Evolutionary conservation across 345 rosid genomes (phyloP), one percentile per base, ranked within the genome.

Genomic region (Aegle marmelos): DNA sequence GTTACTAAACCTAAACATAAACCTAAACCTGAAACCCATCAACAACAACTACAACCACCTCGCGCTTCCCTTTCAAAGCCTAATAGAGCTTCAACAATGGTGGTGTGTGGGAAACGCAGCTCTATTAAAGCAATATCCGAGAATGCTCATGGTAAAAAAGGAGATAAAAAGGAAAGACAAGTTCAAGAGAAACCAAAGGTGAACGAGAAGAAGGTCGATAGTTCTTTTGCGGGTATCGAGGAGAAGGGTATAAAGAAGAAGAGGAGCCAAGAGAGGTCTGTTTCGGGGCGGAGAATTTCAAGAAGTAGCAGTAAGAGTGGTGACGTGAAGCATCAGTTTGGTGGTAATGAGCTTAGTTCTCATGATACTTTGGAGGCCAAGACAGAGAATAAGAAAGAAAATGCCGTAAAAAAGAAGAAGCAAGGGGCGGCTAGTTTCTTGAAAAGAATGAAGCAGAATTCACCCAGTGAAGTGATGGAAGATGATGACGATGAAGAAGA

Each of bases 311-410:
- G 62, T 30, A 83, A 72, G 77, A 78, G 68, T 33, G 84, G 68
- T 68, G 88, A 81, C 31, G 28, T 37, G 16, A 77, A 81, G 74
- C 90, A 79, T 62, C 78, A 68, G 31, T 81, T 76, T 31, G 90
- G 92, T 4, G 86, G 85, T 8, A 87, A 89, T 66, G 92, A 86
- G 82, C 83, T 87, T 25, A 87, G 92, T 37, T 89, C 90, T 7
- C 90, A 87, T 56, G 91, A 87, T 17, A 72, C 78, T 7, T 9
- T 77, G 61, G 87, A 78, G 76, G 50, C 65, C 70, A 89, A 85
- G 72, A 56, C 68, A 45, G 87, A 82, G 27, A 48, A 2, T 16
- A 82, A 76, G 81, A 89, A 78, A 73, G 88, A 82, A 62, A 82
- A 50, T 28, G 31, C 68, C 28, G 63, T 60, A 13, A 45, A 45